A percentile compares a stretch with the other conserved stretches of the same genome.
Conservation (phyloP, 1,284 basidiomycete species). For the Cryptococcus sp. region DNA sequence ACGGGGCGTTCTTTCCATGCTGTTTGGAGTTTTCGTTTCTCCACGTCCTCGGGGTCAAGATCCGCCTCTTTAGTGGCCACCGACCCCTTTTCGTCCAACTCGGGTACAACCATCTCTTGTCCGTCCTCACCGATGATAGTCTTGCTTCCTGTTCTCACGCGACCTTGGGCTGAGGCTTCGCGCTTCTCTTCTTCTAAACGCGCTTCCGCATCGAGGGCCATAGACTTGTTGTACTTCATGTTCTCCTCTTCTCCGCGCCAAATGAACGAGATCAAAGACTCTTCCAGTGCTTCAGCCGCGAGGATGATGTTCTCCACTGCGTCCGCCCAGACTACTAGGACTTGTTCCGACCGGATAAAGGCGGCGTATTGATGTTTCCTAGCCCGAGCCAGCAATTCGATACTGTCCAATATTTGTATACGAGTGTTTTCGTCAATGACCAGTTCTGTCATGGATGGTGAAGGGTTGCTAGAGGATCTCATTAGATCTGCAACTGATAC, state of each 20-base stretch:
- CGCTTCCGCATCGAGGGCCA: slow-evolving; percentile 33
- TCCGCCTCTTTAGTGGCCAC: slow-evolving; percentile 19
- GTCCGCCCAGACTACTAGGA: slow-evolving; percentile 75
- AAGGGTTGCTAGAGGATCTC: slow-evolving; percentile 20
- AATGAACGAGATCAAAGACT: slow-evolving; percentile 75
- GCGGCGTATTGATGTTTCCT: slow-evolving; percentile 83
- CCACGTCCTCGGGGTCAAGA: slow-evolving; percentile 32
- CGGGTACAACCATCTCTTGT: slow-evolving; percentile 7
- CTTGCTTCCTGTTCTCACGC: slow-evolving; percentile 17
- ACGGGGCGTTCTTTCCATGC: slow-evolving; percentile 49
- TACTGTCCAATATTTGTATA: slow-evolving; percentile 55
- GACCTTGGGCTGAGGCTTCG: slow-evolving; percentile 18
- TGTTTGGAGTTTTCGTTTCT: slow-evolving; percentile 20
- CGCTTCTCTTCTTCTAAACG: slow-evolving; percentile 40
- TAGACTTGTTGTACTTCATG: slow-evolving; percentile 50
- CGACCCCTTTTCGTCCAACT: slow-evolving; percentile 13
- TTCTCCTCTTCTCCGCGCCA: slow-evolving; percentile 59
- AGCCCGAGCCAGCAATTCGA: slow-evolving; percentile 64
- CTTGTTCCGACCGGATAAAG: slow-evolving; percentile 73
- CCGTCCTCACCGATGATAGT: slow-evolving; percentile 3
- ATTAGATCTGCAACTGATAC: background rate
- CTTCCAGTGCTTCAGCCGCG: slow-evolving; percentile 63
- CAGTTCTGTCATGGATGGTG: slow-evolving; percentile 35
- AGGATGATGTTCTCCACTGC: slow-evolving; percentile 69
- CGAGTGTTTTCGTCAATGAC: slow-evolving; percentile 42